Base-by-base conservation (phyloP, 2,329 filamentous ascomycete species). In the Thielaviopsis cerberus region DNA sequence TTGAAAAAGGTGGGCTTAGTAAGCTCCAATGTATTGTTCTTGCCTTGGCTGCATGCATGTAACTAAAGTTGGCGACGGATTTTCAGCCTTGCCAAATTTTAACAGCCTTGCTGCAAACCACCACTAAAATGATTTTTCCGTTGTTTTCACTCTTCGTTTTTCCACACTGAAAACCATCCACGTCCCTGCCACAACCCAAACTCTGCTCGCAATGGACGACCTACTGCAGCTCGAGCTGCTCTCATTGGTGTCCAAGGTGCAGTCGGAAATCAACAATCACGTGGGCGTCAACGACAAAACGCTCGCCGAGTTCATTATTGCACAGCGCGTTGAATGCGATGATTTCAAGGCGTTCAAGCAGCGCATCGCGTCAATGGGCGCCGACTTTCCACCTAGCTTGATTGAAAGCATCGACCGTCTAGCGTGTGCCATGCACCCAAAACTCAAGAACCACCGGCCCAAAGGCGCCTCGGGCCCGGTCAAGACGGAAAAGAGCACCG, bases 221-320 rank as follows among this genome's bases (percentile, higher is more conserved):
- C 79, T 98, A 64, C 81, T 87, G 69, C 86, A 88, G 65, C 82
- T 98, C 68, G 92, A 98, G 76, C 77, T 94, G 61, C 79, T 98
- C 57, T 95, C 90, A 65, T 83, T 98, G 66, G 89, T 97, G 59
- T 92, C 88, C 55, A 95, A 91, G 70, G 88, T 98, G 65, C 89
- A 89, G 15, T 91, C 86, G 20, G 92, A 98, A 71, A 77, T 98
- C 57, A 85, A 94, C 66, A 98, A 98, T 67, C 88, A 98, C 71
- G 72, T 97, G 61, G 88, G 90, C 58, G 82, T 96, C 65, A 86
- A 80, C 68, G 90, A 98, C 72, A 96, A 94, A 71, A 95, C 88
- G 4, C 81, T 98, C 25, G 90, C 92, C 64, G 92, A 98, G 71
- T 98, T 95, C 68, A 82, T 98, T 66, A 95, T 98, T 67, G 86